Evolutionary conservation across 441 rosid species (phyloP).

Genomic region (Erysimum pusillum): DNA sequence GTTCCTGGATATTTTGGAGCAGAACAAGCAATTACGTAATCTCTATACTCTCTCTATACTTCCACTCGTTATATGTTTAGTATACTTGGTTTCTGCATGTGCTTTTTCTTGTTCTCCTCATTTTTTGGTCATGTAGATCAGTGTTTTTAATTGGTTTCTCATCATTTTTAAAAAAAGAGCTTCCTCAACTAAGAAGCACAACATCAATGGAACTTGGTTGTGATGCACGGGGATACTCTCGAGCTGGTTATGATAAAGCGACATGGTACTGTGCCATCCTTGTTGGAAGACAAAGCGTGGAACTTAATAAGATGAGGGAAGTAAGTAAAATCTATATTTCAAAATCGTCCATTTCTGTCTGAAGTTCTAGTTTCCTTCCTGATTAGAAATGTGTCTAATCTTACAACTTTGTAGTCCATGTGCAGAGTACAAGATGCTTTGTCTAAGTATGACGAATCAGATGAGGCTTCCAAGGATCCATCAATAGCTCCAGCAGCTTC

Average conservation of each 20-base stretch:
- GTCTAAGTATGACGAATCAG: constrained; percentile 52
- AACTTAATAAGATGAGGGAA: constrained; percentile 89
- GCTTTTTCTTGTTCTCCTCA: constrained; percentile 17
- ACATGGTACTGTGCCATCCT: constrained; percentile 96
- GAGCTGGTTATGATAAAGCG: constrained; percentile 76
- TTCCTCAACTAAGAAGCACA: constrained; percentile 88
- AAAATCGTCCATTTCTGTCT: not conserved
- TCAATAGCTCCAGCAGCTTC: constrained; percentile 53
- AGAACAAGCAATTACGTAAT: constrained; percentile 84
- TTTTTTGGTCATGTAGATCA: constrained; percentile 26
- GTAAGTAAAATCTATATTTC: constrained; percentile 57
- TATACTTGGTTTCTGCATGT: constrained; percentile 29
- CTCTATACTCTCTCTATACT: constrained; percentile 8
- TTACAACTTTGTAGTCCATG: constrained; percentile 72
- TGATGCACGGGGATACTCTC: constrained; percentile 91
- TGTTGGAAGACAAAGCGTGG: constrained; percentile 92
- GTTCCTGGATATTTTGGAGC: constrained; percentile 78
- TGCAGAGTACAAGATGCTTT: constrained; percentile 83
- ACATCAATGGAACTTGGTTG: constrained; percentile 95
- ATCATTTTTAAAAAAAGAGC: constrained; percentile 57
- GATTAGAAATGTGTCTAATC: constrained; percentile 45
- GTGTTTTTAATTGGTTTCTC: constrained; percentile 33
- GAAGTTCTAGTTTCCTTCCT: constrained; percentile 34
- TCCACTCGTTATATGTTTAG: constrained; percentile 29
- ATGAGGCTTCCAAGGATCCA: constrained; percentile 56